Percentiles rank a stretch among this genome's conserved stretches.
These are phyloP conservation scores for Suillus discolor DNA, from an alignment of 768 basidiomycete genomes.

Conservation along the genomic window DNA sequence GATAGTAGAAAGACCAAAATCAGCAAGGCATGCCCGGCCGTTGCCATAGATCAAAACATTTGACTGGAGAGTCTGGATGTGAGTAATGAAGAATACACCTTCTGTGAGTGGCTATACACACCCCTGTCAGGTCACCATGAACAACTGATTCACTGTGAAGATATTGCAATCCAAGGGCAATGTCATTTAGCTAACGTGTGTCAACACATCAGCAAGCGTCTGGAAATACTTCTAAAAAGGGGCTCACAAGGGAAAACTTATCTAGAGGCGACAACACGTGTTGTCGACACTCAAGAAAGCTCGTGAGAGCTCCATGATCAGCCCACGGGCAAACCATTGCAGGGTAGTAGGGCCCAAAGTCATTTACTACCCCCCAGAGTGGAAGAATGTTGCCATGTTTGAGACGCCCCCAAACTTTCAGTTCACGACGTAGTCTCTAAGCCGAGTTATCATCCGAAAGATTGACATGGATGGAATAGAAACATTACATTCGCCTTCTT, in stretches of 20 bases:
- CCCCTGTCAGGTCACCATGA: constrained; percentile 12
- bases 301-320: constrained; percentile 17
- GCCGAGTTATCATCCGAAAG: background rate
- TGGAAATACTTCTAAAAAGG: background rate
- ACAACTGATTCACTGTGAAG: constrained; percentile 6
- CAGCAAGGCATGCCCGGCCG: constrained; percentile 46
- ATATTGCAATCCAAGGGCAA: background rate
- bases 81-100: background rate
- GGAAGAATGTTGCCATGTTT: constrained; percentile 24
- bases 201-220: background rate
- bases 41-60: constrained; percentile 47
- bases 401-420: constrained; percentile 24
- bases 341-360: constrained; percentile 21
- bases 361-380: constrained; percentile 19
- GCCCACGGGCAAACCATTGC: constrained; percentile 28
- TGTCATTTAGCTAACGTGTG: background rate
- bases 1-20: constrained; percentile 45
- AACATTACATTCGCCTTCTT: constrained; percentile 1
- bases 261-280: constrained; percentile 8
- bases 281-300: constrained; percentile 15
- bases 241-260: constrained; percentile 21
- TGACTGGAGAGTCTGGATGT: constrained; percentile 14
- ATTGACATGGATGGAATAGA: background rate
- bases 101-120: background rate
- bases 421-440: constrained; percentile 21